These are phyloP conservation scores for Diplodia seriata DNA, from an alignment of 2,329 filamentous ascomycete species.

Conservation along the genomic window DNA sequence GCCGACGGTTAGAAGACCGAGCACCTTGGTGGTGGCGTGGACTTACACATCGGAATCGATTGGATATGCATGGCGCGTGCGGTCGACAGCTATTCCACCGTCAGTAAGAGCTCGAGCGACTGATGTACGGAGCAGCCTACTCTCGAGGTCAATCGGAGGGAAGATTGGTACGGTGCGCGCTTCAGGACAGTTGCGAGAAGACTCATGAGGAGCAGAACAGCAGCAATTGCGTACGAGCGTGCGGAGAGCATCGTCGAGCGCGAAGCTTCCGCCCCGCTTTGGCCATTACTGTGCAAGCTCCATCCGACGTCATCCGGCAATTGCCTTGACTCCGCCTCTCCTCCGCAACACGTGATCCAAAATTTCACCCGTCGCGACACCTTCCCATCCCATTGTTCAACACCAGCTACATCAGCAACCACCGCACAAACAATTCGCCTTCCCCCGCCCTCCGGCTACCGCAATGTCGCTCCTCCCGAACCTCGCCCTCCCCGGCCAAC, in stretches of 20 bases:
- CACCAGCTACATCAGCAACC: not conserved
- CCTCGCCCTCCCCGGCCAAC: conserved; percentile 80
- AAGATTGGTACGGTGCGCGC: conserved; percentile 13
- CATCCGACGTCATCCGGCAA: conserved; percentile 24
- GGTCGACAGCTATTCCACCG: conserved; percentile 30
- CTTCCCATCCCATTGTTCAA: not conserved
- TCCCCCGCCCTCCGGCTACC: not conserved
- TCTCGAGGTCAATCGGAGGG: conserved; percentile 5
- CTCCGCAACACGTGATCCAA: conserved; percentile 26
- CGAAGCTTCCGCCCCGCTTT: conserved; percentile 12
- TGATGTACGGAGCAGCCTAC: not conserved
- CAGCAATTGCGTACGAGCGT: conserved; percentile 12
- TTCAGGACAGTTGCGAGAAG: conserved; percentile 26
- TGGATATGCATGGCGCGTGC: conserved; percentile 78
- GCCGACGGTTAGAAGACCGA: conserved; percentile 5
- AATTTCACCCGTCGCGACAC: conserved; percentile 22
- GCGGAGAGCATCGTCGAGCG: conserved; percentile 22
- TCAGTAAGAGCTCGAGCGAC: not conserved
- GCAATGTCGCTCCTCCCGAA: conserved; percentile 45
- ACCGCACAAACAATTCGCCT: too few relatives aligned
- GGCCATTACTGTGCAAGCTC: not conserved
- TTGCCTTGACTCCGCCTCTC: conserved; percentile 17
- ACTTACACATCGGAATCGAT: conserved; percentile 87
- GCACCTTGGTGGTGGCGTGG: conserved; percentile 34
- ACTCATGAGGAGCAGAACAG: conserved; percentile 31